phyloP scores from a whole-genome alignment of 805 yeast genomes.

The Pichia heedii region DNA sequence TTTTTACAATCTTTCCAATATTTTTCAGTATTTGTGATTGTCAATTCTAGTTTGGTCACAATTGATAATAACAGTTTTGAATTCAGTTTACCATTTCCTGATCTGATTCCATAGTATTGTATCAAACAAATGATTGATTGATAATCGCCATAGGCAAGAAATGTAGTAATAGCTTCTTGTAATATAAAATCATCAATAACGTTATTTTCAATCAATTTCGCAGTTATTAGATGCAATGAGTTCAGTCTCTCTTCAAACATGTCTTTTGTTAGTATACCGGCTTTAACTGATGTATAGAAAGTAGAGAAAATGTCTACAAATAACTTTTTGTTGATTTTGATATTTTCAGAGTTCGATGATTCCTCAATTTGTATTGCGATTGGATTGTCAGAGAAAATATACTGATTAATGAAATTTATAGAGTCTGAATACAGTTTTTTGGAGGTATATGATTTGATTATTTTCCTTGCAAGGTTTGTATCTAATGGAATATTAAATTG shows the following conservation, averaged over 20 bases:
- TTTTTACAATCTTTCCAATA: slow-evolving; percentile 1
- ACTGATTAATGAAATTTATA: slow-evolving; percentile 26
- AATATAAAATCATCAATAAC: slow-evolving; percentile 5
- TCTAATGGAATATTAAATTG: slow-evolving; percentile 24
- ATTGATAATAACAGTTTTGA: slow-evolving; percentile 13
- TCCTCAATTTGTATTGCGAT: slow-evolving; percentile 5
- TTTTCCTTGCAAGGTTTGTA: slow-evolving; percentile 30
- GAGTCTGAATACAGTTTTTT: slow-evolving; percentile 24
- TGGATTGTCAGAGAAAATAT: slow-evolving; percentile 10
- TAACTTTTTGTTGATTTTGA: slow-evolving; percentile 1
- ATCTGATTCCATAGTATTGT: slow-evolving; percentile 16
- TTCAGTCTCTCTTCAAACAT: slow-evolving; percentile 7
- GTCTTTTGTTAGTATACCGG: slow-evolving; percentile 3
- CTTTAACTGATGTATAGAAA: slow-evolving; percentile 8
- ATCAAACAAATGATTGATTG: slow-evolving; percentile 18
- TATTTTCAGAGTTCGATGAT: neutral
- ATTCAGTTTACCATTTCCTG: slow-evolving; percentile 5
- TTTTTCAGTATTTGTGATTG: slow-evolving; percentile 18
- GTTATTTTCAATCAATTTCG: slow-evolving; percentile 9
- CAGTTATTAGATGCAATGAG: slow-evolving; percentile 13
- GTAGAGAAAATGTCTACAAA: slow-evolving; percentile 6
- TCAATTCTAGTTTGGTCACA: slow-evolving; percentile 14
- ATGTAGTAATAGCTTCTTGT: slow-evolving; percentile 12
- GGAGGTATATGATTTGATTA: slow-evolving; percentile 27
- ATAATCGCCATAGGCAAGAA: slow-evolving; percentile 21